Percentiles rank a stretch among this genome's conserved stretches.
phyloP scores from a whole-genome alignment of 2,329 filamentous ascomycete species.

The Aspergillus sp. region DNA sequence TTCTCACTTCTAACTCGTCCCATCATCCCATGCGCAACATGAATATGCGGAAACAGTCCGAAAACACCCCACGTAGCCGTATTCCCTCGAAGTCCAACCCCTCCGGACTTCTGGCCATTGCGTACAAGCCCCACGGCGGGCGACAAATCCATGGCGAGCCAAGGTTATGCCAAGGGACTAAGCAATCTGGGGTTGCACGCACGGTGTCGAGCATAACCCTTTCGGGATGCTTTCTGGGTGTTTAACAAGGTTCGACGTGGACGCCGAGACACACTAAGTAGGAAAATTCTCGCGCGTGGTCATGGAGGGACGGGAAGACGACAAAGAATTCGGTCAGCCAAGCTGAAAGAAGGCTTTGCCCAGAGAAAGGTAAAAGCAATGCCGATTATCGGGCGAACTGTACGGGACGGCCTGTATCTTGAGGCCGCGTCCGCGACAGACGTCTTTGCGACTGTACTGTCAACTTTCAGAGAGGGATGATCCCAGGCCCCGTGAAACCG shows the following conservation, averaged over 20 bases:
- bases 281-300: background rate
- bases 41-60: conserved; percentile 3
- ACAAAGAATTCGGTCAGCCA: conserved; percentile 10
- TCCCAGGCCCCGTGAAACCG: background rate
- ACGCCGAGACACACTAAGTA: conserved; percentile 12
- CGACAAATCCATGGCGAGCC: conserved; percentile 25
- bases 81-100: conserved; percentile 2
- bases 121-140: conserved; percentile 18
- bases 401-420: background rate
- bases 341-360: conserved; percentile 5
- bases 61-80: conserved; percentile 15
- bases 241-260: background rate
- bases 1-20: conserved; percentile 14
- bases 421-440: background rate
- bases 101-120: conserved; percentile 7
- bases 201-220: background rate
- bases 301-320: conserved; percentile 1
- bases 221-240: background rate
- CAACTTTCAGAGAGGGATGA: background rate
- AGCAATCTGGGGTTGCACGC: conserved; percentile 21
- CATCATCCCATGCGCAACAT: conserved; percentile 11
- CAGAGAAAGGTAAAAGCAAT: background rate
- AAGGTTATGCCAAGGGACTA: conserved; percentile 31
- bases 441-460: background rate
- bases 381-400: background rate